phyloP scores from a whole-genome alignment of 176 grass and related monocot genomes.

The Oryza brachyantha region DNA sequence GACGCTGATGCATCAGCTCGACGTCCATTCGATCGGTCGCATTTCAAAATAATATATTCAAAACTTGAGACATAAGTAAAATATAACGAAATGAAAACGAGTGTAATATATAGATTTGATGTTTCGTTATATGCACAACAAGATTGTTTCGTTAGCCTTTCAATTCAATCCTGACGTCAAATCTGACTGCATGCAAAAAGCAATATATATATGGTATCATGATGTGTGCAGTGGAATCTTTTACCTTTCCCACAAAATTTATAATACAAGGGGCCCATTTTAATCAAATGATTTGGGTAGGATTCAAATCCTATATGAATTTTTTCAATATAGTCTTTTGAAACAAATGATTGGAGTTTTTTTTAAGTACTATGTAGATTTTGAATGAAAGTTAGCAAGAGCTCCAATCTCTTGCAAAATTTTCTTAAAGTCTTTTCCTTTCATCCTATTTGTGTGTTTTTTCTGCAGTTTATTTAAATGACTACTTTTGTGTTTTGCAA shows the following conservation, averaged over 20 bases:
- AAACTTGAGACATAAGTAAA: constrained; percentile 47
- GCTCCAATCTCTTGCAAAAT: too few species aligned
- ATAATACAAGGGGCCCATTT: neutral
- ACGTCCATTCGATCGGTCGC: neutral
- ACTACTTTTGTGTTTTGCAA: too few species aligned
- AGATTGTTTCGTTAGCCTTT: constrained; percentile 34
- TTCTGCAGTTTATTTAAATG: too few species aligned
- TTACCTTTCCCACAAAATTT: neutral
- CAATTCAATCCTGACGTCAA: constrained; percentile 18
- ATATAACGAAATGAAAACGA: constrained; percentile 51
- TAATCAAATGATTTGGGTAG: too few species aligned
- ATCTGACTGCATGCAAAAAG: neutral
- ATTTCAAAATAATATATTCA: constrained; percentile 23
- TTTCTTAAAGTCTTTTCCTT: too few species aligned
- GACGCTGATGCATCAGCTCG: neutral
- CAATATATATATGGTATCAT: neutral
- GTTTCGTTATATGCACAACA: neutral
- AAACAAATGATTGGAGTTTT: too few species aligned
- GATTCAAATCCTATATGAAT: too few species aligned
- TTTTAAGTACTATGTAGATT: too few species aligned
- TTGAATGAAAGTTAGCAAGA: too few species aligned
- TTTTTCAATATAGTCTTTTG: too few species aligned
- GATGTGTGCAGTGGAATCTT: neutral
- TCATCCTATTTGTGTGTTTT: too few species aligned
- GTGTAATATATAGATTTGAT: neutral